Evolutionary conservation across 2,329 filamentous ascomycete genomes (phyloP).

Genomic region (Leptodontidium sp.): DNA sequence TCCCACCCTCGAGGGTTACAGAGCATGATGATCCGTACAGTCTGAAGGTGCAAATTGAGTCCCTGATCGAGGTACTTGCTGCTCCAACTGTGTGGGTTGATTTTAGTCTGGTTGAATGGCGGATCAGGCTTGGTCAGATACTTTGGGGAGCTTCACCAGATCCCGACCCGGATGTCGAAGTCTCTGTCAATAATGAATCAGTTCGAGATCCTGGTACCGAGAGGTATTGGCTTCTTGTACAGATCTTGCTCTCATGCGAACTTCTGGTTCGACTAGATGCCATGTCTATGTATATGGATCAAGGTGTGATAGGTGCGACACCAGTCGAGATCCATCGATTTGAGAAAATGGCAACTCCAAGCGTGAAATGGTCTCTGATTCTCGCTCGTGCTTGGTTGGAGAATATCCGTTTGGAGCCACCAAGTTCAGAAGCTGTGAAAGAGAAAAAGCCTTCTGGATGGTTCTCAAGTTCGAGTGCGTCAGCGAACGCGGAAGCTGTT

Average conservation of each 20-base stretch:
- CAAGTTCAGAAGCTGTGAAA: slow-evolving; percentile 42
- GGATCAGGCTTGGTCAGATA: slow-evolving; percentile 75
- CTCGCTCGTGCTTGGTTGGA: slow-evolving; percentile 73
- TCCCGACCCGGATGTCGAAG: slow-evolving; percentile 59
- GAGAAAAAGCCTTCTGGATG: slow-evolving; percentile 53
- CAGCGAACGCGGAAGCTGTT: slow-evolving; percentile 50
- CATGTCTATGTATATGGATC: slow-evolving; percentile 67
- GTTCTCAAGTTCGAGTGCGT: slow-evolving; percentile 66
- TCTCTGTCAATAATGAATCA: slow-evolving; percentile 58
- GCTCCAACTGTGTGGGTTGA: slow-evolving; percentile 76
- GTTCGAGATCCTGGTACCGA: slow-evolving; percentile 64
- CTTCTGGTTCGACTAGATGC: slow-evolving; percentile 70
- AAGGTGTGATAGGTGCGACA: slow-evolving; percentile 59
- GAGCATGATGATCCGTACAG: slow-evolving; percentile 68
- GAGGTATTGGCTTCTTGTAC: slow-evolving; percentile 72
- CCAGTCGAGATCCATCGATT: slow-evolving; percentile 67
- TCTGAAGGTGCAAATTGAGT: slow-evolving; percentile 74
- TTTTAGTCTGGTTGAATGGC: slow-evolving; percentile 78
- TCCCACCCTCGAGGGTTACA: slow-evolving; percentile 62
- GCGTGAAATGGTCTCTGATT: slow-evolving; percentile 73
- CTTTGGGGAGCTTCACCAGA: slow-evolving; percentile 67
- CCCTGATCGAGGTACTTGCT: slow-evolving; percentile 70
- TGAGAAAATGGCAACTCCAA: slow-evolving; percentile 65
- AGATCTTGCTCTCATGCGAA: slow-evolving; percentile 71
- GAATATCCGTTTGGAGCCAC: slow-evolving; percentile 66